These are phyloP conservation scores for Herpetomonas tarakana DNA, from an alignment of 208 protist species.

Conservation along the genomic window DNA sequence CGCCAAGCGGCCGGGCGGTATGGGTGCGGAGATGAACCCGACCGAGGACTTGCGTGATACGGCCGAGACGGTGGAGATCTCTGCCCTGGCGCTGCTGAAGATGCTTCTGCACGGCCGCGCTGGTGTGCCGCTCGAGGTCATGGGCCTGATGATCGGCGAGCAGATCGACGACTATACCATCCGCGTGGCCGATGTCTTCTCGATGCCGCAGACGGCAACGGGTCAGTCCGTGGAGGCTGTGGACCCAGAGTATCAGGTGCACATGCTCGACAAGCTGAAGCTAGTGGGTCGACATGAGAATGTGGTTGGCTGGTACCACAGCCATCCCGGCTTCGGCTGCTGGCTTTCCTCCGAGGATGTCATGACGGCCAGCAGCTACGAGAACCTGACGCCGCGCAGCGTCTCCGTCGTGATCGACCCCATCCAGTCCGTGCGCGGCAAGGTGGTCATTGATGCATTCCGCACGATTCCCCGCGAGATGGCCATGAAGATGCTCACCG, in stretches of 20 bases:
- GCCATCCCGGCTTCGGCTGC: conserved; percentile 99
- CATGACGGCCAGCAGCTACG: conserved; percentile 98
- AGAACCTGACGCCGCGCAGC: conserved; percentile 96
- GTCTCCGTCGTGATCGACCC: conserved; percentile 99
- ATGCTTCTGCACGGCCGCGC: conserved; percentile 99
- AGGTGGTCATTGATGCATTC: conserved; percentile 99
- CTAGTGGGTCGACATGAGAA: conserved; percentile 98
- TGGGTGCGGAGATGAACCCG: conserved; percentile 10
- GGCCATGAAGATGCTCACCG: conserved; percentile 79
- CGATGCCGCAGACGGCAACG: conserved; percentile 98
- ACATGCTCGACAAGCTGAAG: conserved; percentile 99
- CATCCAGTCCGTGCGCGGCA: conserved; percentile 99
- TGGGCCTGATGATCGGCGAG: conserved; percentile 99
- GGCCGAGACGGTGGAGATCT: conserved; percentile 99
- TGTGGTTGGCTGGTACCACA: conserved; percentile 99
- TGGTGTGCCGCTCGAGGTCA: conserved; percentile 99
- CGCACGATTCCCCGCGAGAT: conserved; percentile 94
- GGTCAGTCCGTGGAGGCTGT: conserved; percentile 99
- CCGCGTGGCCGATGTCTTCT: conserved; percentile 98
- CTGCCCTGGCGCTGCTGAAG: conserved; percentile 99
- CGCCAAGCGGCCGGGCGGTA: neutral
- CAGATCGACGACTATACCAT: conserved; percentile 99
- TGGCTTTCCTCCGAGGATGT: conserved; percentile 99
- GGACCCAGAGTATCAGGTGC: conserved; percentile 99
- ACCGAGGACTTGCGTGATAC: conserved; percentile 93